Conservation (phyloP, 192 early-diverging fungal genomes). For the Rhizophlyctis rosea region DNA sequence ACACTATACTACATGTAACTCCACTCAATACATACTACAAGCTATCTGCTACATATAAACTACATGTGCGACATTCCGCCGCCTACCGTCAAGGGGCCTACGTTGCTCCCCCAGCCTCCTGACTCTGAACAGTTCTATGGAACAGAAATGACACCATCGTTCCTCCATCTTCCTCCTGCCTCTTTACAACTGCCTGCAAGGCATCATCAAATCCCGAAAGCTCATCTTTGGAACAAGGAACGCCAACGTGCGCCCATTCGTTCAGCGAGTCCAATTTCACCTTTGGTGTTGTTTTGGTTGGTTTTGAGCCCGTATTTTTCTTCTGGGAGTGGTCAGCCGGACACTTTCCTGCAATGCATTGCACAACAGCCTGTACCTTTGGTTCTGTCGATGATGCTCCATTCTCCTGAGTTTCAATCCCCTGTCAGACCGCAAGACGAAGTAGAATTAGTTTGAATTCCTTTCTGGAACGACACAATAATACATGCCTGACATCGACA, state of each 20-base stretch:
- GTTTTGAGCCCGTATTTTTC: background rate
- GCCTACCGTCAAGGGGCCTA: background rate
- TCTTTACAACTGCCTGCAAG: background rate
- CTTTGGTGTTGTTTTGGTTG: background rate
- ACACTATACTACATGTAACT: too few relatives aligned
- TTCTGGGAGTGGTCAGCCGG: background rate
- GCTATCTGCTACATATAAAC: too few relatives aligned
- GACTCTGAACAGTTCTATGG: background rate
- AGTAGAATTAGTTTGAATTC: background rate
- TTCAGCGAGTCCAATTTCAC: background rate
- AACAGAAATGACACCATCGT: background rate
- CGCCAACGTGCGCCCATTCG: background rate
- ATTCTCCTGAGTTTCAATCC: background rate
- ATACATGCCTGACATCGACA: slow-evolving; percentile 31
- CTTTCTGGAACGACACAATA: background rate
- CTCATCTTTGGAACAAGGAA: background rate
- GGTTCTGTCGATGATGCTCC: background rate
- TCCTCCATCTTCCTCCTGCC: background rate
- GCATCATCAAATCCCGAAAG: background rate
- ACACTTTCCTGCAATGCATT: background rate
- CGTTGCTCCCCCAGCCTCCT: too few relatives aligned
- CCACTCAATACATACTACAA: too few relatives aligned
- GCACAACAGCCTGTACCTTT: background rate
- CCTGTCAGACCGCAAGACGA: background rate
- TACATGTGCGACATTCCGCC: too few relatives aligned